Evolutionary conservation across 2,329 filamentous ascomycete species (phyloP), one percentile per base, ranked within the genome.

Genomic region (Epicoccum sorghinum): DNA sequence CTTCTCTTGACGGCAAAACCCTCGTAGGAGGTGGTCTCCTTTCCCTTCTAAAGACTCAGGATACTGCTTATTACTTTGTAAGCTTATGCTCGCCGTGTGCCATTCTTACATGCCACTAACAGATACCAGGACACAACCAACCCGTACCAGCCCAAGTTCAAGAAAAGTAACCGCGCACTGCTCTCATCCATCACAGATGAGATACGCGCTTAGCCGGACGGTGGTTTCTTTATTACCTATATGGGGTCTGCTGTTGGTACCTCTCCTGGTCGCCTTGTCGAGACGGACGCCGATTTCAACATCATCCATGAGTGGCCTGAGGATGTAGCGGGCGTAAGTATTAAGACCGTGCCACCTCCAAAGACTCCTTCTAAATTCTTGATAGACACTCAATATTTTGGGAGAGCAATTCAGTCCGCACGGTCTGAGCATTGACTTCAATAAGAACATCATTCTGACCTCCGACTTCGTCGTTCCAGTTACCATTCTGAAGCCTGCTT

Each of bases 221-320:
- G 83, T 59, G 82, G 83, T 0, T 86, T 85, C 72, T 84, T 83
- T 67, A 83, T 86, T 61, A 86, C 83, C 3, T 86, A 85, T 70
- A 85, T 86, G 83, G 83, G 83, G 13, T 84, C 78, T 55, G 83
- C 84, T 5, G 75, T 81, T 0, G 84, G 84, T 13, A 86, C 82
- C 7, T 79, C 80, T 0, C 84, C 83, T 0, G 85, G 84, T 5
- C 82, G 83, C 30, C 78, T 87, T 0, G 76, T 87, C 37, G 85
- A 87, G 75, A 87, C 83, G 0, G 82, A 87, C 60, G 79, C 77
- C 32, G 65, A 81, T 39, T 83, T 83, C 60, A 80, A 86, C 71
- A 86, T 87, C 66, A 84, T 87, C 58, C 81, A 83, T 64, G 81
- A 87, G 69, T 86, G 81, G 79, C 85, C 84, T 5, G 80, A 85